phyloP scores from a whole-genome alignment of 805 yeast genomes.

The Wickerhamomyces tratensis region DNA sequence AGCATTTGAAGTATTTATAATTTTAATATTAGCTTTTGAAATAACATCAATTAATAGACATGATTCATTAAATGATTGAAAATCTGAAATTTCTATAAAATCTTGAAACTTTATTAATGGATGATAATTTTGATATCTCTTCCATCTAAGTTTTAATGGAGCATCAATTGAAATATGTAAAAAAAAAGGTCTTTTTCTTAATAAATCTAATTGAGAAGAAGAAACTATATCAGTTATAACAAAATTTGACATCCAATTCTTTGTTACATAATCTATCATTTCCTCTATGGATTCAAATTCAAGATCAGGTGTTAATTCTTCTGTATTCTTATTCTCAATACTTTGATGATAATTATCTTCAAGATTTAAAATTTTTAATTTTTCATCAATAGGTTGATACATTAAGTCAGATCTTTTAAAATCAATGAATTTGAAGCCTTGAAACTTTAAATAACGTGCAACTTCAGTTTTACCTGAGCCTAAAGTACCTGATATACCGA shows the following conservation, averaged over 20 bases:
- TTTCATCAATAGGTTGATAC: neutral
- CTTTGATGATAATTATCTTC: too few relatives aligned
- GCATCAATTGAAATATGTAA: conserved; percentile 74
- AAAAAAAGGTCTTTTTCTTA: conserved; percentile 73
- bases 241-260: conserved; percentile 51
- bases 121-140: conserved; percentile 19
- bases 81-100: conserved; percentile 32
- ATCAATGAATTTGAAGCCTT: conserved; percentile 37
- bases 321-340: conserved; percentile 2
- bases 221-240: conserved; percentile 46
- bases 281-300: conserved; percentile 31
- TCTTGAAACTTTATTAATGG: conserved; percentile 13
- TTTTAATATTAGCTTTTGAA: conserved; percentile 42
- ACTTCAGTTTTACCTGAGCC: conserved; percentile 62
- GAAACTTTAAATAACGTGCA: conserved; percentile 42
- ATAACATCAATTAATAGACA: conserved; percentile 28
- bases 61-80: conserved; percentile 17
- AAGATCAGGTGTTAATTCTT: conserved; percentile 12
- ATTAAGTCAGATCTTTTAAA: conserved; percentile 7
- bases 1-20: conserved; percentile 39
- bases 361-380: conserved; percentile 4
- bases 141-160: conserved; percentile 40
- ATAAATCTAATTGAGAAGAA: conserved; percentile 30
- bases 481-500: conserved; percentile 65
- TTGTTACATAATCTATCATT: conserved; percentile 52